A percentile compares a stretch with the other conserved stretches of the same genome.
Evolutionary conservation across 805 yeast genomes (phyloP).

Genomic region (Wickerhamomyces silvicola): DNA sequence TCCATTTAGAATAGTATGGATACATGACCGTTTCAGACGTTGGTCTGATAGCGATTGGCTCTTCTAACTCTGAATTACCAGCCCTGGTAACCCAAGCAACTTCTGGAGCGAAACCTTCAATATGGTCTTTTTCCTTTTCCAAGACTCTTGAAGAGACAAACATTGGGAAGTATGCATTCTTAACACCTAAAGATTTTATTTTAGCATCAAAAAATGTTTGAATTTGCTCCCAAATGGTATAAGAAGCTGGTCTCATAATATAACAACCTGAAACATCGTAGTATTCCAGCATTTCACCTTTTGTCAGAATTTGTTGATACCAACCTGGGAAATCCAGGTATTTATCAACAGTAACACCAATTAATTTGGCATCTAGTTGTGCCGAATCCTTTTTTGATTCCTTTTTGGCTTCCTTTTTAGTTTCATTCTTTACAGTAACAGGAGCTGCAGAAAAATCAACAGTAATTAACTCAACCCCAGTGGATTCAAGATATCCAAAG

Average conservation of each 20-base stretch:
- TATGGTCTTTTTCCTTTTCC: slow-evolving; percentile 96
- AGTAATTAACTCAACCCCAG: slow-evolving; percentile 45
- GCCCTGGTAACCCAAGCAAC: slow-evolving; percentile 99
- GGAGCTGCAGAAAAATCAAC: slow-evolving; percentile 48
- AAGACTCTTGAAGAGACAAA: slow-evolving; percentile 88
- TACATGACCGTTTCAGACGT: slow-evolving; percentile 99
- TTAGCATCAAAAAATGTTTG: slow-evolving; percentile 77
- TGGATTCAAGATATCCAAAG: slow-evolving; percentile 39
- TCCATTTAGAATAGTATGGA: slow-evolving; percentile 99
- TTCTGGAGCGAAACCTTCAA: slow-evolving; percentile 99
- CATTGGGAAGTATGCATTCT: slow-evolving; percentile 97
- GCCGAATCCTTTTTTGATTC: slow-evolving; percentile 34
- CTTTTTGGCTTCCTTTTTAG: slow-evolving; percentile 24
- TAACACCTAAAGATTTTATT: slow-evolving; percentile 86
- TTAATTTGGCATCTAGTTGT: slow-evolving; percentile 75
- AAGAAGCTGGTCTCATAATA: slow-evolving; percentile 93
- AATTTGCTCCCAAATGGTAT: slow-evolving; percentile 89
- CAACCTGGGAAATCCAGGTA: slow-evolving; percentile 89
- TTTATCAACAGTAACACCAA: slow-evolving; percentile 95
- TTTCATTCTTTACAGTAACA: slow-evolving; percentile 17
- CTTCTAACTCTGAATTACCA: slow-evolving; percentile 89
- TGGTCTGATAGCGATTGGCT: slow-evolving; percentile 98
- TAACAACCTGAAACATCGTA: slow-evolving; percentile 99
- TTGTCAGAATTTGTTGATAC: slow-evolving; percentile 94
- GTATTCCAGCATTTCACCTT: slow-evolving; percentile 98